A percentile compares a stretch with the other conserved stretches of the same genome.
Evolutionary conservation across 78 protist genomes (phyloP).

Genomic region (Emiliania huxleyi): DNA sequence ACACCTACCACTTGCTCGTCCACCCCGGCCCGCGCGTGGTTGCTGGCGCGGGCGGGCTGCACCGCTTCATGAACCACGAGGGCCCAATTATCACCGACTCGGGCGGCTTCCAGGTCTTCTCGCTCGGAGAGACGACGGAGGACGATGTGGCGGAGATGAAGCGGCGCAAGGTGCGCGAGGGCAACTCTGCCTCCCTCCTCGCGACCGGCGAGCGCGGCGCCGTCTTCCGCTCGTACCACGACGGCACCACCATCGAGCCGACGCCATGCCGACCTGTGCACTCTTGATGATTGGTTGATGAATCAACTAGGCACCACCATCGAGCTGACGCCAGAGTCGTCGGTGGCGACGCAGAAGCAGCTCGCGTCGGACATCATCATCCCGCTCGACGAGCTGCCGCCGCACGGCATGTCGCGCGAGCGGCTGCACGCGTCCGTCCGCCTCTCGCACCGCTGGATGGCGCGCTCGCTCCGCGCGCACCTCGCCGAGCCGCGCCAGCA

Average conservation of each 20-base stretch:
- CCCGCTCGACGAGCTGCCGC: slow-evolving; percentile 47
- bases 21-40: slow-evolving; percentile 34
- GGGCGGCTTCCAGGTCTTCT: slow-evolving; percentile 32
- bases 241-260: neutral
- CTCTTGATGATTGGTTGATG: too few species aligned
- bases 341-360: slow-evolving; percentile 11
- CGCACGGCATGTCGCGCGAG: neutral
- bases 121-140: neutral
- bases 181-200: neutral
- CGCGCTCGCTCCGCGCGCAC: slow-evolving; percentile 17
- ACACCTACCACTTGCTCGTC: slow-evolving; percentile 38
- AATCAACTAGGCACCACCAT: too few species aligned
- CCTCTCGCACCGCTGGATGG: slow-evolving; percentile 48
- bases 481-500: neutral
- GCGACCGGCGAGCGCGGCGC: neutral
- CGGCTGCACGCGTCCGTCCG: slow-evolving; percentile 11
- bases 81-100: slow-evolving; percentile 33
- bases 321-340: slow-evolving; percentile 26
- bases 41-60: slow-evolving; percentile 33
- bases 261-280: too few species aligned
- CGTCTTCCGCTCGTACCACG: neutral
- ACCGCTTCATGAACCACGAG: slow-evolving; percentile 8
- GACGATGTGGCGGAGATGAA: neutral
- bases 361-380: slow-evolving; percentile 35
- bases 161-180: neutral